Percentiles rank a stretch among this genome's conserved stretches.
These are phyloP conservation scores for Yarrowia osloensis DNA, from an alignment of 805 yeast species.

Conservation along the genomic window DNA sequence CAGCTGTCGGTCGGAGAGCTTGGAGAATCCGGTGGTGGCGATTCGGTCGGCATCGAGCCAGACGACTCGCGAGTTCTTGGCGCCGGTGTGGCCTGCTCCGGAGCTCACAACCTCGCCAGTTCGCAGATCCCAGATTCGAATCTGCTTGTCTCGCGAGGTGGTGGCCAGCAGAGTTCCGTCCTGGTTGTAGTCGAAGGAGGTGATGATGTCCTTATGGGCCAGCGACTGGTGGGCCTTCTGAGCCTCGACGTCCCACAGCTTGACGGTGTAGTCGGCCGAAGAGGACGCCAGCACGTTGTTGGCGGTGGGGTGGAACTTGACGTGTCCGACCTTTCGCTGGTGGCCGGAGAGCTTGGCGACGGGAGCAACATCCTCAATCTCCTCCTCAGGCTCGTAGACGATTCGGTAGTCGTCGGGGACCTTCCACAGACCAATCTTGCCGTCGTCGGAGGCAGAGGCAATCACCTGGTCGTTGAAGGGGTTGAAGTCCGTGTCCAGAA, in stretches of 20 bases:
- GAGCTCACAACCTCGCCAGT: slow-evolving; percentile 72
- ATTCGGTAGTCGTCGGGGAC: slow-evolving; percentile 78
- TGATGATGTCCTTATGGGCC: slow-evolving; percentile 85
- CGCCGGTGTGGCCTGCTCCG: slow-evolving; percentile 90
- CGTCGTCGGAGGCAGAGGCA: slow-evolving; percentile 81
- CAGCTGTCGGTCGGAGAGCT: slow-evolving; percentile 89
- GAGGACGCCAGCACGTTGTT: slow-evolving; percentile 83
- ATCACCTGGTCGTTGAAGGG: slow-evolving; percentile 79
- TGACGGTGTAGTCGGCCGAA: slow-evolving; percentile 87
- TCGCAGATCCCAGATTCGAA: slow-evolving; percentile 90
- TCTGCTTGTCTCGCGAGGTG: slow-evolving; percentile 83
- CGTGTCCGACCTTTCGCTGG: slow-evolving; percentile 89
- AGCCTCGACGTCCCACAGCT: slow-evolving; percentile 82
- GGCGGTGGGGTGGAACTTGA: slow-evolving; percentile 86
- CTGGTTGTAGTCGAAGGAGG: slow-evolving; percentile 89
- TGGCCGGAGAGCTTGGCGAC: slow-evolving; percentile 77
- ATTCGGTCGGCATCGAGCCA: slow-evolving; percentile 86
- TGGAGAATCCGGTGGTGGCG: slow-evolving; percentile 92
- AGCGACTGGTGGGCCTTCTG: slow-evolving; percentile 72
- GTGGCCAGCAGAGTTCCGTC: slow-evolving; percentile 87
- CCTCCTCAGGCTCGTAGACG: slow-evolving; percentile 49
- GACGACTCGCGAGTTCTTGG: slow-evolving; percentile 80
- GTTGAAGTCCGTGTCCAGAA: slow-evolving; percentile 91
- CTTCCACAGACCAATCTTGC: slow-evolving; percentile 81
- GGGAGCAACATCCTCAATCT: slow-evolving; percentile 71